A percentile compares a stretch with the other conserved stretches of the same genome.
phyloP scores from a whole-genome alignment of 2,329 filamentous ascomycete species.

The Colletotrichum sp. region DNA sequence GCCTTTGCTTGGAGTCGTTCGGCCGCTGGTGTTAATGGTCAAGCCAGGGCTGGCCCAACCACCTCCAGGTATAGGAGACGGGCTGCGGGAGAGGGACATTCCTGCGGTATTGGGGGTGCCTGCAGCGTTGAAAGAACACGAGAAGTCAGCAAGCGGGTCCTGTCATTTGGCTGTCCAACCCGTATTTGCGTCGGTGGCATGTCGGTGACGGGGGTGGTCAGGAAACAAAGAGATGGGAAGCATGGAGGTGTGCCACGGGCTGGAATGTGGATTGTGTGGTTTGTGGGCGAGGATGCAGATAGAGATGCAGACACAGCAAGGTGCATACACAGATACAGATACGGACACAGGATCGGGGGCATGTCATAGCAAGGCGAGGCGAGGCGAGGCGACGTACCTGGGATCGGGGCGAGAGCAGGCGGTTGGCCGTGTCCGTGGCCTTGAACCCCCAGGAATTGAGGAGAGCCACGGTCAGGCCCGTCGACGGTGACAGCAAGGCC shows the following conservation, averaged over 20 bases:
- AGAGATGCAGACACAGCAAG: neutral
- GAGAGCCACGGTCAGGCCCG: conserved; percentile 32
- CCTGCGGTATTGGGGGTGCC: conserved; percentile 59
- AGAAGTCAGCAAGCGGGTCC: conserved; percentile 22
- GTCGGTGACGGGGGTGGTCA: neutral
- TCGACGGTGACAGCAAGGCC: conserved; percentile 36
- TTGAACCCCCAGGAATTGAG: conserved; percentile 43
- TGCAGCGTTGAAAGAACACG: conserved; percentile 31
- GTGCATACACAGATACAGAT: neutral
- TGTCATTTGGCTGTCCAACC: conserved; percentile 2
- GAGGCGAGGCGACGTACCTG: conserved; percentile 49
- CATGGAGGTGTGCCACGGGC: neutral
- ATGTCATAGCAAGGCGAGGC: neutral
- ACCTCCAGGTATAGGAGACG: conserved; percentile 82
- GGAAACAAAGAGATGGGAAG: neutral
- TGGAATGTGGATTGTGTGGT: neutral
- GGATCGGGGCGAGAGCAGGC: conserved; percentile 56
- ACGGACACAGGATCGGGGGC: neutral
- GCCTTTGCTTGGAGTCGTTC: conserved; percentile 67
- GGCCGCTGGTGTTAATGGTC: conserved; percentile 71
- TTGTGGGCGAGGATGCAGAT: conserved; percentile 4
- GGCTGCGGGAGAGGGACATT: conserved; percentile 89
- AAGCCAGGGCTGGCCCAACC: conserved; percentile 88
- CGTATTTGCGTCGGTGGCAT: conserved; percentile 9
- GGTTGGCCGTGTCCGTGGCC: conserved; percentile 45